Base-by-base conservation (phyloP, 2,329 filamentous ascomycete genomes). In the Tricladium varicosporioides region DNA sequence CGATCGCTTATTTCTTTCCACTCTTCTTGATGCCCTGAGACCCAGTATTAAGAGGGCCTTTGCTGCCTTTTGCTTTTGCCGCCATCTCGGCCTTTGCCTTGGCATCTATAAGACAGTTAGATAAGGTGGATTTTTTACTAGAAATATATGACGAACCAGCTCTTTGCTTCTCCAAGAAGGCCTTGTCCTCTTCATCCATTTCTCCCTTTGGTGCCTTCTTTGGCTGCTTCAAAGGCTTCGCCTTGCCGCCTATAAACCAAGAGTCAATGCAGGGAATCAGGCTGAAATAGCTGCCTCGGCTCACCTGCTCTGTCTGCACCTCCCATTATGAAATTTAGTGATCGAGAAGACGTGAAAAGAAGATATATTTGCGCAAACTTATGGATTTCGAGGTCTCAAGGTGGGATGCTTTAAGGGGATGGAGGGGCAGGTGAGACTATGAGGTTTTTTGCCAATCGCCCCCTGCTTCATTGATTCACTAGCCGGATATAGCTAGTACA, bases 11-110 rank as follows among this genome's bases (percentile, higher is more conserved):
- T 87, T 97, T 96, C 89, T 97, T 96, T 75, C 92, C 92, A 61
- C 89, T 94, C 85, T 96, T 97, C 87, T 97, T 97, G 80, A 97
- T 96, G 61, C 91, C 92, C 77, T 95, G 91, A 49, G 81, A 75
- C 33, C 91, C 92, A 32, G 85, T 88, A 77, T 92, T 92, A 72
- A 97, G 73, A 40, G 93, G 92, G 2, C 93, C 93, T 78, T 95
- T 96, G 74, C 89, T 89, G 27, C 66, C 67, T 69, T 88, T 87
- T 47, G 89, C 87, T 78, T 91, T 89, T 60, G 86, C 81, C n/a
- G 87, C 85, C 76, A 95, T 72, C 9, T 92, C 91, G 78, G 95
- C 93, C 75, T 86, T 88, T 47, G 88, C 89, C 80, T 92, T 91
- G 71, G 91, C 88, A 67, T 92, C 91, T 89, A 32, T 58, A 15